Base-by-base conservation (phyloP, 2,329 filamentous ascomycete species). In the Diaporthe batatas region DNA sequence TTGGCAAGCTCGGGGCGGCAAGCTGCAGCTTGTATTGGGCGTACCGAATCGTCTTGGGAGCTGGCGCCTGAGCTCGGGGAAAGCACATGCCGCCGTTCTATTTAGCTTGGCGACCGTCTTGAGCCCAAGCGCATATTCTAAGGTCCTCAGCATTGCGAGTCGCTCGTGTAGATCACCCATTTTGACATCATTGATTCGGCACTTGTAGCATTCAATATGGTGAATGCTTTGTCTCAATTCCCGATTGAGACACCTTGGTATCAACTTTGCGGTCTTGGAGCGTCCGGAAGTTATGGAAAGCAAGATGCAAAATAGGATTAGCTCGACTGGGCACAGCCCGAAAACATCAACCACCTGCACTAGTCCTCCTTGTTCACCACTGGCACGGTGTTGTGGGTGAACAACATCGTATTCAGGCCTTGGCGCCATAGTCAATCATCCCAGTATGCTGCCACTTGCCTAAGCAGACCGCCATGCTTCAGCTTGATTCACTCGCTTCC, bases 21-120 rank as follows among this genome's bases (percentile, higher is more conserved):
- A 51, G 47, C 10, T 6, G 21, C 36, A 51, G 44, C 62, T 51
- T 51, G n/a, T 51, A 3, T 29, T 25, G 12, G 21, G 44, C 62
- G n/a, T 47, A 21, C 29, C 29, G 44, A 36, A 51, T 36, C 2
- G 12, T 36, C 62, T 65, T 65, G 44, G 62, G 62, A 65, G 4
- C 8, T 65, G 44, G 23, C 44, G 44, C 44, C 32, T 51, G 44
- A 65, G 62, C 44, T 51, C 44, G 62, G 62, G n/a, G 29, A 51
- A n/a, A 65, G 62, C 62, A 51, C 44, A 51, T 65, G 5, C 62
- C 29, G 62, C 29, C 59, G 44, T 65, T 65, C 62, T 51, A 65
- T 51, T 51, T 51, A n/a, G 49, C 62, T 65, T 65, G 62, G 62
- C 47, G 59, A 65, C 59, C 59, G 44, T 6, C 59, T 51, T 65